Conservation (phyloP, 2,329 filamentous ascomycete genomes). For the Pseudomassariella vexata region DNA sequence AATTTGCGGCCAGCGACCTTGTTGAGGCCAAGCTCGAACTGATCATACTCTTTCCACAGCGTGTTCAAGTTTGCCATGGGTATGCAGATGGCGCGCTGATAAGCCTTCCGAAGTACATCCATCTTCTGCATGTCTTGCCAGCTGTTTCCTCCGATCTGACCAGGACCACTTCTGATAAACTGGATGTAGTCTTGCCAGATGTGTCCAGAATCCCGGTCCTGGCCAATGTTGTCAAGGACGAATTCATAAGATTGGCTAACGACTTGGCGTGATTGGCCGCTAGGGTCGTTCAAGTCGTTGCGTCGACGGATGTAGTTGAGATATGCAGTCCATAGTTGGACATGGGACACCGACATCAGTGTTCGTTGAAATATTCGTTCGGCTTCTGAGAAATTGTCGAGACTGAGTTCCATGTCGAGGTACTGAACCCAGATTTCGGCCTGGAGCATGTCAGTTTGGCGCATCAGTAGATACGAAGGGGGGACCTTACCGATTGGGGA, state of each 20-base stretch:
- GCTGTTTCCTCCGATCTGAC: constrained; percentile 72
- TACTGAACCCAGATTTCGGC: constrained; percentile 89
- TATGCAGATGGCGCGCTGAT: constrained; percentile 82
- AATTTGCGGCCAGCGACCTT: constrained; percentile 93
- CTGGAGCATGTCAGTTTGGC: constrained; percentile 44
- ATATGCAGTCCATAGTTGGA: constrained; percentile 87
- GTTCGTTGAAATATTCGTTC: constrained; percentile 80
- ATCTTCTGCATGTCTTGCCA: constrained; percentile 99
- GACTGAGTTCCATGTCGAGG: constrained; percentile 80
- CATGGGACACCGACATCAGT: constrained; percentile 72
- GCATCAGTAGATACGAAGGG: no score
- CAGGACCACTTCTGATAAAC: constrained; percentile 84
- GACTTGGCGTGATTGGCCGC: constrained; percentile 69
- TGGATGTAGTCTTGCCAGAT: constrained; percentile 95
- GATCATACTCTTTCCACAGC: constrained; percentile 96
- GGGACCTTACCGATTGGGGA: constrained; percentile 74
- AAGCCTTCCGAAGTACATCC: constrained; percentile 86
- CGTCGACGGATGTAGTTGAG: constrained; percentile 90
- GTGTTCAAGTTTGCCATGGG: constrained; percentile 78
- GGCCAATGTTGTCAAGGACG: constrained; percentile 81
- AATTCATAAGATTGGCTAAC: constrained; percentile 89
- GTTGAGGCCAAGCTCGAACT: constrained; percentile 90
- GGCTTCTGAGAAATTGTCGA: constrained; percentile 74
- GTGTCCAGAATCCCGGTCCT: constrained; percentile 82
- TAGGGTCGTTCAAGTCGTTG: constrained; percentile 80